Percentiles rank a stretch among this genome's conserved stretches.
Evolutionary conservation across 2,329 filamentous ascomycete species (phyloP).

Genomic region (Epichloe scottii): DNA sequence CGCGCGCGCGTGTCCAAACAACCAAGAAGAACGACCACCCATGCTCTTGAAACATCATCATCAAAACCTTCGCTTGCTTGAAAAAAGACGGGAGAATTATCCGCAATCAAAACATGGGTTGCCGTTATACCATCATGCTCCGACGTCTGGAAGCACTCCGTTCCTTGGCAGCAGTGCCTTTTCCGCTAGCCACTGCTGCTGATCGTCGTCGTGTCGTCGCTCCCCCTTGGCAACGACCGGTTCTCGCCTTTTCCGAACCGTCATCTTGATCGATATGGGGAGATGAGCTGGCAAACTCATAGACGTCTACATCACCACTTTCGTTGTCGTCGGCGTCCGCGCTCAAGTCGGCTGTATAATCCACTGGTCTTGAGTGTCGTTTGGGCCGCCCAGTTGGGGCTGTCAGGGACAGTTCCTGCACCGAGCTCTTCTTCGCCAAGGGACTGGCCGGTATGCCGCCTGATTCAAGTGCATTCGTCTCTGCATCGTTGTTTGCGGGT

Average conservation of each 20-base stretch:
- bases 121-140: slow-evolving; percentile 47
- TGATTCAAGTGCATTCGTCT: slow-evolving; percentile 6
- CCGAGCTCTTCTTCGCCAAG: slow-evolving; percentile 26
- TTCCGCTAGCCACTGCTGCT: slow-evolving; percentile 25
- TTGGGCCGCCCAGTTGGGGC: slow-evolving; percentile 28
- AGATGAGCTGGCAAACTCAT: slow-evolving; percentile 41
- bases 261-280: slow-evolving; percentile 24
- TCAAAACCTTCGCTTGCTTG: slow-evolving; percentile 1
- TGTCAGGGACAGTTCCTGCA: slow-evolving; percentile 18
- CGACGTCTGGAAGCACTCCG: slow-evolving; percentile 32
- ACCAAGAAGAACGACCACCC: background rate
- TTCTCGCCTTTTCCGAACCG: slow-evolving; percentile 13
- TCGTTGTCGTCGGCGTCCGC: slow-evolving; percentile 3
- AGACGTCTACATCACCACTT: slow-evolving; percentile 31
- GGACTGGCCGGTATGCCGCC: slow-evolving; percentile 25
- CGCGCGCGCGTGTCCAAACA: background rate
- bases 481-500: slow-evolving; percentile 4
- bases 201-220: slow-evolving; percentile 26
- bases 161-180: slow-evolving; percentile 15
- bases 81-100: background rate
- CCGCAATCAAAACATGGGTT: slow-evolving; percentile 20
- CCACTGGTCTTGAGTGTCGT: slow-evolving; percentile 18
- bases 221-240: slow-evolving; percentile 20
- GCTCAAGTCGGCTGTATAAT: slow-evolving; percentile 3
- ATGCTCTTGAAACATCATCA: slow-evolving; percentile 3